phyloP scores from a whole-genome alignment of 2,329 filamentous ascomycete genomes.

The Pseudogymnoascus sp. region DNA sequence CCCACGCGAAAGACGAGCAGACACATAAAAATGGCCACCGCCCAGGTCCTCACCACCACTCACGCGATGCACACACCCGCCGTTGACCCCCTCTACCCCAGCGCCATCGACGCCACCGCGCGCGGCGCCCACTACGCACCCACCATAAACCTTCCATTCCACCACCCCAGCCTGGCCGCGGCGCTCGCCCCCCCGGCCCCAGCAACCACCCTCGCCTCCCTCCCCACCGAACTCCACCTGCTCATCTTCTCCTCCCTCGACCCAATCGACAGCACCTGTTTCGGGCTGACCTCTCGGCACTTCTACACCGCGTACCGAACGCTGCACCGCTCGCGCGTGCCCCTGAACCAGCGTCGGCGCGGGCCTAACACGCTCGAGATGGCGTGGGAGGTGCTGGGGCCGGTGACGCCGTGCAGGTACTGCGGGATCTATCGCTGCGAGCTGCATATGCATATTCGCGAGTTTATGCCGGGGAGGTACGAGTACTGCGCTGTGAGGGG shows the following conservation, averaged over 20 bases:
- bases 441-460: conserved; percentile 52
- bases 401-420: conserved; percentile 52
- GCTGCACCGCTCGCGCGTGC: conserved; percentile 44
- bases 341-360: conserved; percentile 46
- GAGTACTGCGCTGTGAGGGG: conserved; percentile 55
- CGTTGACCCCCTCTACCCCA: not conserved
- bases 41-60: not conserved
- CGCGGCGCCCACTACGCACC: not conserved
- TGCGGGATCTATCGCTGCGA: conserved; percentile 54
- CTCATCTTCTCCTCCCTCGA: conserved; percentile 54
- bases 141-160: not conserved
- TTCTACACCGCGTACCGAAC: conserved; percentile 51
- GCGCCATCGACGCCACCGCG: not conserved
- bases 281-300: conserved; percentile 49
- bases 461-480: conserved; percentile 47
- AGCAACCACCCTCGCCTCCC: conserved; percentile 34
- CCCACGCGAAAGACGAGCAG: not conserved
- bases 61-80: not conserved
- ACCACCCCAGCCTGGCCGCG: not conserved
- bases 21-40: not conserved
- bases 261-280: conserved; percentile 54
- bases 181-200: not conserved
- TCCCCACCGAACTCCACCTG: conserved; percentile 53
- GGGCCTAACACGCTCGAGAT: conserved; percentile 57
- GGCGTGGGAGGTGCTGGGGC: conserved; percentile 52